Evolutionary conservation across 352 stramenopile genomes (phyloP).

Genomic region (Achlya hypogyna): DNA sequence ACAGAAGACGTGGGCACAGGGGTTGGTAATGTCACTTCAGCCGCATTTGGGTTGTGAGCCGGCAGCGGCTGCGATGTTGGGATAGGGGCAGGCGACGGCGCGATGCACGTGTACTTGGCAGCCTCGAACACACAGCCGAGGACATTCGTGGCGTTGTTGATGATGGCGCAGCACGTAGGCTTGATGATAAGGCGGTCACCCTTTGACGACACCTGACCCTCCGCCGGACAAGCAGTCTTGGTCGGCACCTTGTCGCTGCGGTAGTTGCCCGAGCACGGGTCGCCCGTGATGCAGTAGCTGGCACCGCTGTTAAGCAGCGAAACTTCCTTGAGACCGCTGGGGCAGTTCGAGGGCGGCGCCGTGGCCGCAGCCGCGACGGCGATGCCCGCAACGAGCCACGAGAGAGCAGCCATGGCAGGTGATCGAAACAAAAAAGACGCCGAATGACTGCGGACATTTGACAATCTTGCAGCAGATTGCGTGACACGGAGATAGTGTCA

Average conservation of each 20-base stretch:
- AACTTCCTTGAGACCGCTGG: constrained; percentile 4
- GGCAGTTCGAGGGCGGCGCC: neutral
- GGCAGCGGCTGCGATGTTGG: neutral
- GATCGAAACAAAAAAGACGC: neutral
- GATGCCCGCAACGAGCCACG: neutral
- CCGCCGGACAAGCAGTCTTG: neutral
- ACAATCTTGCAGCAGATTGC: constrained; percentile 3
- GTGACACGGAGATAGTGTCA: neutral
- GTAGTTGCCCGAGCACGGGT: constrained; percentile 18
- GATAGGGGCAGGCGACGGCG: neutral
- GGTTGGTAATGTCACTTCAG: constrained; percentile 5
- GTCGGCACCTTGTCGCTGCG: neutral
- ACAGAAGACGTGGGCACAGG: neutral
- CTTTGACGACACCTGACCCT: constrained; percentile 8
- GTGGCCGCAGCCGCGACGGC: too few species aligned
- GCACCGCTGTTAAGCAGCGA: constrained; percentile 7
- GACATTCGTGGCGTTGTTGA: constrained; percentile 9
- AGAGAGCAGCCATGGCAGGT: neutral
- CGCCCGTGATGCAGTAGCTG: constrained; percentile 3
- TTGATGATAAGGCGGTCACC: constrained; percentile 4
- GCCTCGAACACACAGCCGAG: constrained; percentile 18
- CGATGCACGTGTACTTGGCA: constrained; percentile 14
- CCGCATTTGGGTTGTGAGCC: neutral
- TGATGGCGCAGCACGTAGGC: constrained; percentile 19
- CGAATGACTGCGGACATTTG: constrained; percentile 1